Evolutionary conservation across 495 filamentous ascomycete genomes (phyloP).

Genomic region (Tuber indicum): DNA sequence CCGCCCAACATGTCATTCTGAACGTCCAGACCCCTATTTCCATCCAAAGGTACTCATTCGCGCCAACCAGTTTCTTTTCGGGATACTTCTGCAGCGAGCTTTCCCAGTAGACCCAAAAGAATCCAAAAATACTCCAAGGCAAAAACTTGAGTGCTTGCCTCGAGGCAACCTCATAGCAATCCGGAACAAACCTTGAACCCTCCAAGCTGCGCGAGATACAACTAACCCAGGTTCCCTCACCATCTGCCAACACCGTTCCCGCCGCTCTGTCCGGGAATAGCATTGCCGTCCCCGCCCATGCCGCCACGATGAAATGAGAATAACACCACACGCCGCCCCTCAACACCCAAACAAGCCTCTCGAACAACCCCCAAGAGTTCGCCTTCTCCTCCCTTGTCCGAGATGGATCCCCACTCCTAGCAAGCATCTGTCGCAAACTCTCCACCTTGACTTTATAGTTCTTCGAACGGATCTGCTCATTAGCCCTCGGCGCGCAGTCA

Average conservation of each 20-base stretch:
- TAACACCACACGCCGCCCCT: slow-evolving; percentile 35
- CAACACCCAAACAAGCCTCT: slow-evolving; percentile 24
- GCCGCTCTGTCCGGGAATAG: slow-evolving; percentile 7
- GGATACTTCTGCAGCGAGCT: slow-evolving; percentile 23
- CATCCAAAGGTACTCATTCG: slow-evolving; percentile 26
- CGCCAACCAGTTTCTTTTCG: slow-evolving; percentile 34
- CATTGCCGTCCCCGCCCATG: slow-evolving; percentile 29
- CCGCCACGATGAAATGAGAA: slow-evolving; percentile 25
- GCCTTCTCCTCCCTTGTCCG: slow-evolving; percentile 6
- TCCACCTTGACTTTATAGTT: slow-evolving; percentile 39
- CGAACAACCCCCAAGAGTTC: slow-evolving; percentile 8
- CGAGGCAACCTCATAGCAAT: slow-evolving; percentile 31
- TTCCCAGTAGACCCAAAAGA: slow-evolving; percentile 36
- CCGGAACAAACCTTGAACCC: slow-evolving; percentile 11
- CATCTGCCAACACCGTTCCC: slow-evolving; percentile 8
- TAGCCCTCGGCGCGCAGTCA: slow-evolving; percentile 29
- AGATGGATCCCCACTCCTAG: slow-evolving; percentile 21
- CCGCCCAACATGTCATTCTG: slow-evolving; percentile 18
- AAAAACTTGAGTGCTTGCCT: slow-evolving; percentile 20
- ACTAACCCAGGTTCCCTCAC: slow-evolving; percentile 19
- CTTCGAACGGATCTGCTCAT: slow-evolving; percentile 26
- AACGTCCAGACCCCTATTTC: slow-evolving; percentile 20
- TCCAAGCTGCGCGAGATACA: slow-evolving; percentile 18
- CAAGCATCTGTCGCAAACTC: slow-evolving; percentile 38
- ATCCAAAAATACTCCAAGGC: slow-evolving; percentile 26